Conservation (phyloP, 176 grass and related monocot genomes). For the Avena eriantha region DNA sequence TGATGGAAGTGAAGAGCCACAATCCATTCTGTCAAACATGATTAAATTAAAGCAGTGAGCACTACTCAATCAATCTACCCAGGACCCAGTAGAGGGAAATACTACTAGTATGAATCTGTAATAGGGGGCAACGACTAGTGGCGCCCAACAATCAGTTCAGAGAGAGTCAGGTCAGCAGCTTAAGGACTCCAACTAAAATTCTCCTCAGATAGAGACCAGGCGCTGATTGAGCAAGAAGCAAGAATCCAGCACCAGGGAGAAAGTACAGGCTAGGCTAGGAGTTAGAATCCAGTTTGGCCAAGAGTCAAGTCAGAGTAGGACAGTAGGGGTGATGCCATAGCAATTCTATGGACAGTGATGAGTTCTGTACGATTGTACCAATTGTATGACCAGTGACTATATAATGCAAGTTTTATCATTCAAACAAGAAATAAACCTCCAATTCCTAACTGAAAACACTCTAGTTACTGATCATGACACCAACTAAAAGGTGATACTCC, state of each 20-base stretch:
- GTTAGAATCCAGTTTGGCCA: background rate
- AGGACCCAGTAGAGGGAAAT: background rate
- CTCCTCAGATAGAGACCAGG: background rate
- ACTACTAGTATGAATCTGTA: background rate
- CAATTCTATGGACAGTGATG: background rate
- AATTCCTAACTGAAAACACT: background rate
- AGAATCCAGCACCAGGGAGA: background rate
- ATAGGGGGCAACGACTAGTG: too few species aligned
- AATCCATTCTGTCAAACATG: background rate
- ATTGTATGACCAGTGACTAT: background rate
- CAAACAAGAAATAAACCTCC: background rate
- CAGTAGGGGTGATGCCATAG: background rate
- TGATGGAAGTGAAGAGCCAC: background rate
- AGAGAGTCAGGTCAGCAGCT: too few species aligned
- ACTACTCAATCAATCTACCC: background rate
- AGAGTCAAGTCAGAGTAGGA: background rate
- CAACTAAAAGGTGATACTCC: background rate
- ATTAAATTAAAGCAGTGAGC: background rate
- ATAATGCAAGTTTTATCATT: background rate
- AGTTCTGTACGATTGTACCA: too few species aligned
- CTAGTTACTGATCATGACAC: background rate
- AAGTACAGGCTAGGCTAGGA: background rate
- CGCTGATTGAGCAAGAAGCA: background rate
- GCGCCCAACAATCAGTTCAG: too few species aligned
- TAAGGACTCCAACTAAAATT: too few species aligned